Evolutionary conservation across 306 rosid species (phyloP).

Genomic region (Citrullus colocynthis): DNA sequence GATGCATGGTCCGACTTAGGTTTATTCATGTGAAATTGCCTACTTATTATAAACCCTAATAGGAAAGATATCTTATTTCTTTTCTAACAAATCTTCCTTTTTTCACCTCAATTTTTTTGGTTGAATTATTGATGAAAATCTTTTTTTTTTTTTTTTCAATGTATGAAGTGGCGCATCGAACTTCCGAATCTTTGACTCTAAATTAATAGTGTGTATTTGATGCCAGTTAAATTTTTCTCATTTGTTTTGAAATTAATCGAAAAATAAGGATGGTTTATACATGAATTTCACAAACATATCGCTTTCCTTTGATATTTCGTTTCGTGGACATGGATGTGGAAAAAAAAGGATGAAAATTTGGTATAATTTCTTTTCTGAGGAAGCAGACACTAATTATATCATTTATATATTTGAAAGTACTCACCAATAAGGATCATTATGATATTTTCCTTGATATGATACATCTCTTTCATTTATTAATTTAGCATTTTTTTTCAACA

Average conservation of each 20-base stretch:
- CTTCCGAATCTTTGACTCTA: no score
- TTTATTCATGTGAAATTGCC: not conserved
- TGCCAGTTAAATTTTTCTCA: no score
- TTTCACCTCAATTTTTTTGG: not conserved
- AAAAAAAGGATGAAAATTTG: not conserved
- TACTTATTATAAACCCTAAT: not conserved
- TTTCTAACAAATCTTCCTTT: not conserved
- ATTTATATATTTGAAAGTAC: not conserved
- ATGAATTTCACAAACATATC: not conserved
- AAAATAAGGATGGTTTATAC: not conserved
- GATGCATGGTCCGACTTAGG: not conserved
- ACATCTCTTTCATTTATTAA: not conserved
- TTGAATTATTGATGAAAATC: no score
- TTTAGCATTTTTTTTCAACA: not conserved
- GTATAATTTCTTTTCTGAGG: not conserved
- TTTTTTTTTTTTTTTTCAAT: no score
- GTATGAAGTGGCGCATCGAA: no score
- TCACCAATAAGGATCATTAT: not conserved
- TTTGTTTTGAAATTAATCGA: no score
- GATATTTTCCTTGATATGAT: not conserved
- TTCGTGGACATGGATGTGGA: not conserved
- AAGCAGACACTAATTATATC: not conserved
- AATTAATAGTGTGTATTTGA: no score
- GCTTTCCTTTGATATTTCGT: not conserved
- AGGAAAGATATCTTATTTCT: constrained; percentile 2